Percentiles rank a stretch among this genome's conserved stretches.
Conservation (phyloP, 306 rosid species). For the Hippophae rhamnoides region DNA sequence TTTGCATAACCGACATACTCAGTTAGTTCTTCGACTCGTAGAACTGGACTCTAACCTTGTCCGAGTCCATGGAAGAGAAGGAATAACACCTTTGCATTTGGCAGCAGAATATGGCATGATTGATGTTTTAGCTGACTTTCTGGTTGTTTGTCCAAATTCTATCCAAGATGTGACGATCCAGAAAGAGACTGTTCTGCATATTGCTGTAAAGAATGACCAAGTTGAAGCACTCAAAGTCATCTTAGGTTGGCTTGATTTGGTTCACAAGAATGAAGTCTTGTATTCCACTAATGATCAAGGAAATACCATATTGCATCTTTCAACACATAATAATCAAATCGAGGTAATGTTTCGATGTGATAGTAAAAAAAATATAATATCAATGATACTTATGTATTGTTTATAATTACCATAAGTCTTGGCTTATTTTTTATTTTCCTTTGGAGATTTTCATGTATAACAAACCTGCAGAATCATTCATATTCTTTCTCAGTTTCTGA, state of each 20-base stretch:
- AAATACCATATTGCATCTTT: constrained; percentile 28
- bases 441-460: too few species aligned
- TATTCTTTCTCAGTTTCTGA: too few species aligned
- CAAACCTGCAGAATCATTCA: too few species aligned
- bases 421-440: too few species aligned
- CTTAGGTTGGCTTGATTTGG: constrained; percentile 19
- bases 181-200: constrained; percentile 34
- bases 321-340: constrained; percentile 10
- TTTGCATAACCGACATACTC: constrained; percentile 10
- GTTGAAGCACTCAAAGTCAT: constrained; percentile 19
- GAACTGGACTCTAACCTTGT: constrained; percentile 18
- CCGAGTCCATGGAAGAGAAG: constrained; percentile 31
- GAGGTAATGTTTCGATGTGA: constrained; percentile 10
- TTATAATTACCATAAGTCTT: too few species aligned
- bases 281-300: constrained; percentile 26
- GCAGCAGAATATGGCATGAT: constrained; percentile 15
- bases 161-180: constrained; percentile 22
- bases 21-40: constrained; percentile 9
- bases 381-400: too few species aligned
- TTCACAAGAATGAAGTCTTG: constrained; percentile 2
- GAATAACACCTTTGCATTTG: constrained; percentile 27
- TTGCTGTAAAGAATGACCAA: constrained; percentile 21
- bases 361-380: too few species aligned
- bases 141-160: constrained; percentile 24
- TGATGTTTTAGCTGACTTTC: constrained; percentile 21